Evolutionary conservation across 192 early-diverging fungal genomes (phyloP).

Genomic region (Podila epicladia): DNA sequence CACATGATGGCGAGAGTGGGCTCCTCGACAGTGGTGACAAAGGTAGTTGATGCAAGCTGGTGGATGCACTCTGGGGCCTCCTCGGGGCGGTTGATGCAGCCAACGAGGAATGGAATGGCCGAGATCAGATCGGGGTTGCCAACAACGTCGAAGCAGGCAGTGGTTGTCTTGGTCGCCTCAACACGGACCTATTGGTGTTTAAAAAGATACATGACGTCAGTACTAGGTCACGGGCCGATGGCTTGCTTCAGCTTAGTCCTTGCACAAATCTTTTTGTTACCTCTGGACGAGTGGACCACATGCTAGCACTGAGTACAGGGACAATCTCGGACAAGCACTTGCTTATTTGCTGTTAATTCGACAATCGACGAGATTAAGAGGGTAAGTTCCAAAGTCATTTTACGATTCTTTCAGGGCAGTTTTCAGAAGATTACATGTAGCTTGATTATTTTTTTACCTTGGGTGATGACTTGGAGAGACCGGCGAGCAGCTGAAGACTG

Average conservation of each 20-base stretch:
- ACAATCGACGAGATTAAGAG: neutral
- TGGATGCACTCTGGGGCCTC: conserved; percentile 80
- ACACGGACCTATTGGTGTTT: conserved; percentile 27
- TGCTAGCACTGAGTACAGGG: conserved; percentile 75
- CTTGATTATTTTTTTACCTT: conserved; percentile 10
- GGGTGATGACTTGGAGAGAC: conserved; percentile 58
- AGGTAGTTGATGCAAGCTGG: conserved; percentile 82
- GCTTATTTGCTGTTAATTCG: conserved; percentile 53
- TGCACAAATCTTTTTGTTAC: conserved; percentile 39
- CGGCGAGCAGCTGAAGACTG: conserved; percentile 50
- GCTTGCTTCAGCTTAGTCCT: neutral
- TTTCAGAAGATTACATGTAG: neutral
- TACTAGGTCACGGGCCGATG: neutral
- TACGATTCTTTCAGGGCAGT: too few species aligned
- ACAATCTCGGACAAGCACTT: conserved; percentile 67
- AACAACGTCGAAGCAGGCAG: conserved; percentile 72
- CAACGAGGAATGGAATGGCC: conserved; percentile 77
- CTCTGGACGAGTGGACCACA: conserved; percentile 86
- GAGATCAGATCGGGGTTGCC: conserved; percentile 82
- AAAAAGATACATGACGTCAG: neutral
- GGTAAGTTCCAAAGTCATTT: neutral
- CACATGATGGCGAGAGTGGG: conserved; percentile 85
- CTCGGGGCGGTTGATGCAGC: conserved; percentile 79
- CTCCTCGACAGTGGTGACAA: conserved; percentile 78
- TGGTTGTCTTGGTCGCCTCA: conserved; percentile 69